A percentile compares a stretch with the other conserved stretches of the same genome.
These are phyloP conservation scores for Saccharomycopsis amapae DNA, from an alignment of 805 yeast genomes.

Conservation along the genomic window DNA sequence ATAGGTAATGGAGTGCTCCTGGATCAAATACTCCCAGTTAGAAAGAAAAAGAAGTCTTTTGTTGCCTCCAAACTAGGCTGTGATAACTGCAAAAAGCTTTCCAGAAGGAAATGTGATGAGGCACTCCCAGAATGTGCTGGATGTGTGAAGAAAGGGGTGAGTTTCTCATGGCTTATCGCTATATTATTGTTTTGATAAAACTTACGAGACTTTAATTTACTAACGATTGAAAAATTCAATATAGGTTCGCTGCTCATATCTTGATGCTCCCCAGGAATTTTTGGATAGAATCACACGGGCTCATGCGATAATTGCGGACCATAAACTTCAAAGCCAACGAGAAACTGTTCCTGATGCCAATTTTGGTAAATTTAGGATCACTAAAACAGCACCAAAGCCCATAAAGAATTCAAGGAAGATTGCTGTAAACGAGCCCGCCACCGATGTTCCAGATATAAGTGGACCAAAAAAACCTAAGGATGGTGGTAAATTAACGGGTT, in stretches of 20 bases:
- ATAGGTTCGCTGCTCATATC: constrained; percentile 15
- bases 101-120: constrained; percentile 18
- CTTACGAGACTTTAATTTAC: no score
- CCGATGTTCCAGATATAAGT: no score
- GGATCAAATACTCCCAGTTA: no score
- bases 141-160: constrained; percentile 12
- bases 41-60: constrained; percentile 12
- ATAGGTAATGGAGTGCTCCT: no score
- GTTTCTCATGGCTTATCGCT: no score
- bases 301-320: constrained; percentile 16
- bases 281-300: constrained; percentile 15
- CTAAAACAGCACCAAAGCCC: neutral
- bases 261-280: constrained; percentile 19
- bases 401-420: no score
- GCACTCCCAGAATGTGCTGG: constrained; percentile 10
- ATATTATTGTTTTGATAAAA: no score
- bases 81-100: constrained; percentile 16
- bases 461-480: no score
- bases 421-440: no score
- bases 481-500: no score
- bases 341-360: constrained; percentile 10
- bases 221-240: no score
- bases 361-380: constrained; percentile 15
- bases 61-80: constrained; percentile 17
- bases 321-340: neutral